Evolutionary conservation across 306 rosid species (phyloP).

Genomic region (Cicer bijugum): DNA sequence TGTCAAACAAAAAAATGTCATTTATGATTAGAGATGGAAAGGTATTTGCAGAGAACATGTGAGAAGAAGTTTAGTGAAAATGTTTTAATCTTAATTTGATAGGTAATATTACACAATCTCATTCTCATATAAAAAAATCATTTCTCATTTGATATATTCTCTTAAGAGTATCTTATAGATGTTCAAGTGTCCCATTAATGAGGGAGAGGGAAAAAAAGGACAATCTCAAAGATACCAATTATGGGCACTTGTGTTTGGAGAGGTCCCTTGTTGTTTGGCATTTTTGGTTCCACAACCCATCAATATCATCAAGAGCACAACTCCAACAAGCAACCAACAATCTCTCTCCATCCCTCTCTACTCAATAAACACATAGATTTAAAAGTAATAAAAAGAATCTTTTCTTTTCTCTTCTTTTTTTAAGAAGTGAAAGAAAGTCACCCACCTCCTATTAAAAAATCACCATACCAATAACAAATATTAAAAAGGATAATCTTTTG

Average conservation of each 20-base stretch:
- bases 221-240: neutral
- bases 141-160: too few relatives aligned
- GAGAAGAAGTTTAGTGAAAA: too few relatives aligned
- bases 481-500: slow-evolving; percentile 5
- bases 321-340: slow-evolving; percentile 52
- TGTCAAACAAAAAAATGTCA: too few relatives aligned
- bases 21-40: too few relatives aligned
- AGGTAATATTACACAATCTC: too few relatives aligned
- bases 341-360: neutral
- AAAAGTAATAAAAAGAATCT: slow-evolving; percentile 36
- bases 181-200: too few relatives aligned
- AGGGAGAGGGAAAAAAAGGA: neutral
- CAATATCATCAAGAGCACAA: slow-evolving; percentile 43
- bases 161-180: too few relatives aligned
- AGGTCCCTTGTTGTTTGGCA: neutral
- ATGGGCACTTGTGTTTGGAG: slow-evolving; percentile 33
- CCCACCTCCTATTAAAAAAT: slow-evolving; percentile 10
- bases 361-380: neutral
- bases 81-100: too few relatives aligned
- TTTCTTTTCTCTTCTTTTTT: slow-evolving; percentile 26
- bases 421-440: neutral
- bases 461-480: neutral
- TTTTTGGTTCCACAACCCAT: slow-evolving; percentile 26
- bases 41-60: too few relatives aligned
- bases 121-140: too few relatives aligned